Evolutionary conservation across 1,139 yeast genomes (phyloP), one percentile per base, ranked within the genome.

Genomic region (Lodderomyces elongisporus): DNA sequence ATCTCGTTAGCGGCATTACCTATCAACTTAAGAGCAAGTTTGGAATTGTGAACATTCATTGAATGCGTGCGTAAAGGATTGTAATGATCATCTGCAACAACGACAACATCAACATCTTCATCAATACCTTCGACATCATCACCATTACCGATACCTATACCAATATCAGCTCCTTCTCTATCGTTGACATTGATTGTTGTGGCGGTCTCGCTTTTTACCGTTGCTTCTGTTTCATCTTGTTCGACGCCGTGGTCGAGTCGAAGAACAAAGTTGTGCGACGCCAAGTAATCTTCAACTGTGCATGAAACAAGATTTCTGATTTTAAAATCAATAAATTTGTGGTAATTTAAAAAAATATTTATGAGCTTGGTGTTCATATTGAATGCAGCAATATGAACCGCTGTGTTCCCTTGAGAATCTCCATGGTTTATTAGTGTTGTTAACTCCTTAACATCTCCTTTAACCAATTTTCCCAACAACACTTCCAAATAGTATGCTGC

Each of bases 381-480:
- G 36, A 77, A 74, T 1, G 94, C 84, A 18, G 91, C 82, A 29
- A 89, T 71, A 48, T 89, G 95, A 37, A 88, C 65, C 0, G 95
- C 95, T 0, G 96, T 85, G 52, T 89, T 87, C 1, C 97, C 97
- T 45, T 81, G 78, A 18, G 65, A 58, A 54, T 91, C 96, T 47
- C 83, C 93, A 35, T 78, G 77, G 52, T 88, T 84, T 30, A 87
- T 62, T 47, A 85, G 78, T 51, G 84, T 91, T 21, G 87, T 62
- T 15, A 64, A 38, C 14, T 59, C 60, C 27, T 54, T 53, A 17
- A 46, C 40, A 10, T 42, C 39, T 7, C 14, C 27, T n/a, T 20
- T 65, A 4, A 61, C 48, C 5, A 66, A 46, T 49, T 81, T 85
- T 3, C 85, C 79, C 41, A 89, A 65, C 31, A 88, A 58, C 20